phyloP scores from a whole-genome alignment of 345 rosid genomes.

The Litchi chinensis region DNA sequence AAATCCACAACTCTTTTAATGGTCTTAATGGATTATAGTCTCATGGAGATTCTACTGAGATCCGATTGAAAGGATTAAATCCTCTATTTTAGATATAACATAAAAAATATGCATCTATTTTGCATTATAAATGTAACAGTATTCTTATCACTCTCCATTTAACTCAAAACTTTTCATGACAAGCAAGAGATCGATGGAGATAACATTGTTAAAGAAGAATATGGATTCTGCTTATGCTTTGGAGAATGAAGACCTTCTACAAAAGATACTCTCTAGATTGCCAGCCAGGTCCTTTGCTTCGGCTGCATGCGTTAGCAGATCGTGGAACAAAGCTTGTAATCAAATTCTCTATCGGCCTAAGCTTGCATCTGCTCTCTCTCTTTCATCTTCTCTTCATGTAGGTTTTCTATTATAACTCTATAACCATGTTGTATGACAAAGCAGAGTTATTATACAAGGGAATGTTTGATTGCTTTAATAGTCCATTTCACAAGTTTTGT shows the following conservation, averaged over 20 bases:
- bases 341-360: conserved; percentile 52
- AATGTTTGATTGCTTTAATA: neutral
- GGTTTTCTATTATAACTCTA: neutral
- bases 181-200: too few relatives aligned
- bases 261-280: conserved; percentile 43
- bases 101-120: too few relatives aligned
- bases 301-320: conserved; percentile 51
- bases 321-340: conserved; percentile 45
- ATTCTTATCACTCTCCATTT: too few relatives aligned
- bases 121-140: too few relatives aligned
- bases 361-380: conserved; percentile 62
- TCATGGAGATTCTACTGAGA: neutral
- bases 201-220: neutral
- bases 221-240: neutral
- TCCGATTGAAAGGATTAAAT: neutral
- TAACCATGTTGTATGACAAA: neutral
- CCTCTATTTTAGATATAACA: neutral
- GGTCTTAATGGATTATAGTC: neutral
- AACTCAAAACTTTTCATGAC: neutral
- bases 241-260: conserved; percentile 40
- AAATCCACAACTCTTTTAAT: conserved; percentile 26
- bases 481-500: too few relatives aligned
- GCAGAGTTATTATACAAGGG: too few relatives aligned
- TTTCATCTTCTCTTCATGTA: conserved; percentile 39
- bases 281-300: conserved; percentile 55